Evolutionary conservation across 1,139 yeast genomes (phyloP), one percentile per base, ranked within the genome.

Genomic region (Petasospora rhodanensis): DNA sequence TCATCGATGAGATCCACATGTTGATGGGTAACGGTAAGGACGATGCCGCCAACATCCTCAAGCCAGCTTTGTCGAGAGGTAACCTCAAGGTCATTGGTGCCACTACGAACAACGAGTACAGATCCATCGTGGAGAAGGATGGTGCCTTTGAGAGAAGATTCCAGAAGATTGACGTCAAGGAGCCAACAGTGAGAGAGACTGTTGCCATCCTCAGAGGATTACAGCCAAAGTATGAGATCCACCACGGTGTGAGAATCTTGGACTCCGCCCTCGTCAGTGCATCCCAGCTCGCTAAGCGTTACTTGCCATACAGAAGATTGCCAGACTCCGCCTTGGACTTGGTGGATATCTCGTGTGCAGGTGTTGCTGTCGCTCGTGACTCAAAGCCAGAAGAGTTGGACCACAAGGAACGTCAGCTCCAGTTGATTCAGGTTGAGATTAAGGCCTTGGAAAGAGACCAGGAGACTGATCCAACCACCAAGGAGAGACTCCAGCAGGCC

Each of bases 111-210:
- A 81, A 82, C 38, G 99, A 91, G 63, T 91, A 91, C 68, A 76
- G 97, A 57, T 81, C 89, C 57, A 79, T 80, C 55, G 81, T 91
- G 42, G 86, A 93, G 54, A 91, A 91, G 60, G 99, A 91, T 62
- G 98, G 96, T 58, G 98, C 99, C 1, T 89, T 91, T 59, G 99
- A 91, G 61, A 83, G 99, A 72, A 78, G 99, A 59, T 91, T 91
- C 74, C 99, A 91, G 63, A 87, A 86, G 58, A 84, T 93, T 48
- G 95, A 89, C 54, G 97, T 91, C 14, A 86, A 85, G 31, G 99
- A 94, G 51, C 91, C 97, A 37, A 82, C 96, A 1, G 76, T 86
- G 20, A 74, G 82, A 47, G 97, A 91, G 62, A 87, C 98, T 0
- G 86, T 91, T 34, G 96, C 97, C 7, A 91, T 91, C 41, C 73